Evolutionary conservation across 768 basidiomycete species (phyloP), one percentile per base, ranked within the genome.

Genomic region (Termitomyces sp.): DNA sequence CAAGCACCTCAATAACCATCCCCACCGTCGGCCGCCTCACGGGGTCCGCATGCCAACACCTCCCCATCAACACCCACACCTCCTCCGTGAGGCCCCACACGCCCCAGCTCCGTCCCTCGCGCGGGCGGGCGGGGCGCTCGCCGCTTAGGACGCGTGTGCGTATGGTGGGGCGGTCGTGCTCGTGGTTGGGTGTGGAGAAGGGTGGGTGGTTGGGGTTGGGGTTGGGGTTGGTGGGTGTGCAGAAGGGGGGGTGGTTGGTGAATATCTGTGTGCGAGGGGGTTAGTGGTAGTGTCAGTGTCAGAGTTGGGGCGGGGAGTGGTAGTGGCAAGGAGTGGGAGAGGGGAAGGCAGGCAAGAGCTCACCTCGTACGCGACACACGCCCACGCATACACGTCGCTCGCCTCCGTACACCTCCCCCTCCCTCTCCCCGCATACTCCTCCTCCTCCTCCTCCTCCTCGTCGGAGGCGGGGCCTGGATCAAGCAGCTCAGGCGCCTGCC

Each of bases 21-120:
- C 55, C 55, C 4, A 56, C 41, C 16, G 55, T 60, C 26, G 55
- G 59, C 7, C 59, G 49, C 0, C 33, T 8, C 23, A 41, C 44
- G 0, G 58, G 58, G n/a, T 53, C 41, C 20, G 9, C 23, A 4
- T 47, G 14, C 58, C 58, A 59, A 8, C 58, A 59, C 23, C 16
- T 7, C 13, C 13, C 32, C 51, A 59, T 59, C 14, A 59, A 4
- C 32, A 26, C 16, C 58, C 58, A 59, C 0, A 59, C 41, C 14
- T 52, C 44, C 20, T 59, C 58, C 32, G 57, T 62, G 16, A 62
- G 36, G 1, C 61, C 61, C 57, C 61, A 62, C 47, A 53, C 41
- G 6, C 38, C n/a, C 61, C 61, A 61, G 53, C 57, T 55, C 4
- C 7, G 41, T 16, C 52, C 48, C 20, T 41, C 28, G 33, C 30